phyloP scores from a whole-genome alignment of 179 eudicot genomes.

The Spergularia azorica region DNA sequence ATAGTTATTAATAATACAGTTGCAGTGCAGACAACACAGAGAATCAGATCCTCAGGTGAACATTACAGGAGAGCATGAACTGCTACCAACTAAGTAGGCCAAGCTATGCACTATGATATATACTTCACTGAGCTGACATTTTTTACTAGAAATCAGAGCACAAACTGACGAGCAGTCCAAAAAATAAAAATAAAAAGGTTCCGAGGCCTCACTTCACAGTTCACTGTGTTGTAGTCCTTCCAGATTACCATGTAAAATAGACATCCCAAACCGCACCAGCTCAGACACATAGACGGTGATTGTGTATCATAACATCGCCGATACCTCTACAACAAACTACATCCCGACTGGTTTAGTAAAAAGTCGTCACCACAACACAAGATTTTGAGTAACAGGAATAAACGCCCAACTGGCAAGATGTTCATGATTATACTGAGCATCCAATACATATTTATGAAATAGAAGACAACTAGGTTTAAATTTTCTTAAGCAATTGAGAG shows the following conservation, averaged over 20 bases:
- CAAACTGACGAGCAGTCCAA: neutral
- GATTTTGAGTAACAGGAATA: neutral
- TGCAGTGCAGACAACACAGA: too few species aligned
- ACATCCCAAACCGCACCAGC: neutral
- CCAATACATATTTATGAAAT: neutral
- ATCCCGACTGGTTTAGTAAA: neutral
- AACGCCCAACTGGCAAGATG: neutral
- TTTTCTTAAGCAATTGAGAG: too few species aligned
- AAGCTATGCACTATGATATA: neutral
- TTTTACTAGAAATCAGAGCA: neutral
- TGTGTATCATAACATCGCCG: neutral
- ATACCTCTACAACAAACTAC: neutral
- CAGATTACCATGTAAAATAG: neutral
- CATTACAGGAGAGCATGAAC: too few species aligned
- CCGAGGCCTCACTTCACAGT: neutral
- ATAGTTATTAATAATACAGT: too few species aligned
- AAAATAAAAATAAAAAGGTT: neutral
- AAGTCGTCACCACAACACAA: neutral
- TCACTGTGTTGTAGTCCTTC: neutral
- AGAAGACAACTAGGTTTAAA: too few species aligned
- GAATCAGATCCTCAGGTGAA: too few species aligned
- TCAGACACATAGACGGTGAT: neutral
- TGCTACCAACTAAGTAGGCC: too few species aligned
- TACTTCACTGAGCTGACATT: neutral
- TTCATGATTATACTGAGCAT: neutral